phyloP scores from a whole-genome alignment of 164 flowering plant genomes.

The Protea cynaroides region DNA sequence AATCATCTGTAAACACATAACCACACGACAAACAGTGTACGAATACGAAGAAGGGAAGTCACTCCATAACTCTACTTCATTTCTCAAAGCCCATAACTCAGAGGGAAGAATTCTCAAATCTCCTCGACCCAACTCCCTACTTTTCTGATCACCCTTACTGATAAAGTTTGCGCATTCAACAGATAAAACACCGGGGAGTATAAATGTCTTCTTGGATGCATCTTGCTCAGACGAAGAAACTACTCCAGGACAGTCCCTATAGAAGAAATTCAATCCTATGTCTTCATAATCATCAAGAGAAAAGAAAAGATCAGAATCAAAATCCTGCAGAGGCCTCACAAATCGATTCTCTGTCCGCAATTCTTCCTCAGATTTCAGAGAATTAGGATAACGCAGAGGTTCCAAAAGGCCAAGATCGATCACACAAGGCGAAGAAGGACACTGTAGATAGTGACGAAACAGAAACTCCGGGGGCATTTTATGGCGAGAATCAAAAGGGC shows the following conservation, averaged over 20 bases:
- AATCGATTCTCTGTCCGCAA: constrained; percentile 15
- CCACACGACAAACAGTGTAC: constrained; percentile 27
- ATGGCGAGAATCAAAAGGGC: constrained; percentile 67
- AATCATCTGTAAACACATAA: constrained; percentile 20
- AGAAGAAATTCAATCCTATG: constrained; percentile 47
- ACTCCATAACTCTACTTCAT: constrained; percentile 60
- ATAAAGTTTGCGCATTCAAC: constrained; percentile 47
- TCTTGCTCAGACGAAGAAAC: constrained; percentile 33
- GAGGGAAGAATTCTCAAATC: constrained; percentile 50
- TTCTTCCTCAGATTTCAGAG: constrained; percentile 29
- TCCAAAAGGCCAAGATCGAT: constrained; percentile 19
- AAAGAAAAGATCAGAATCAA: constrained; percentile 37
- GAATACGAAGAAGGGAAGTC: constrained; percentile 57
- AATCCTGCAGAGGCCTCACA: constrained; percentile 9
- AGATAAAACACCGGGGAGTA: constrained; percentile 50
- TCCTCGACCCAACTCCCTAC: background rate
- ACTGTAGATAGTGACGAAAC: constrained; percentile 63
- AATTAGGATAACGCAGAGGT: constrained; percentile 37
- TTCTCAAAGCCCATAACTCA: constrained; percentile 44
- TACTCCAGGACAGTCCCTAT: constrained; percentile 67
- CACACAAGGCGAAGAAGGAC: constrained; percentile 39
- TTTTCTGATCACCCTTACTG: constrained; percentile 7
- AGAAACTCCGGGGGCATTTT: constrained; percentile 57
- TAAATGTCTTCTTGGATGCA: constrained; percentile 28
- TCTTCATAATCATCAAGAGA: constrained; percentile 44